phyloP scores from a whole-genome alignment of 2,329 filamentous ascomycete species.

The Aspergillus tamarii region DNA sequence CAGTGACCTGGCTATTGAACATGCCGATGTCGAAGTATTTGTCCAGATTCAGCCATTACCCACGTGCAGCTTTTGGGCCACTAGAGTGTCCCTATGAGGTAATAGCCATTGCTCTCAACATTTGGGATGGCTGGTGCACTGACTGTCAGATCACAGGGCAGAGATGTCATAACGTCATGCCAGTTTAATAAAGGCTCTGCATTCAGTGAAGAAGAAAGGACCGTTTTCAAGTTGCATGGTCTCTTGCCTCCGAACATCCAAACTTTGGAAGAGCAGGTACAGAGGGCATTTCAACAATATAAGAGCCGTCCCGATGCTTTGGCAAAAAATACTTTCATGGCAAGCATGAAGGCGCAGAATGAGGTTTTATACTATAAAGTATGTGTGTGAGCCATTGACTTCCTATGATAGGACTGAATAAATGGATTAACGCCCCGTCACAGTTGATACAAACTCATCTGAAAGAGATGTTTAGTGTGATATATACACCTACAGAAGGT shows the following conservation, averaged over 20 bases:
- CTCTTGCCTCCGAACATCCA: slow-evolving; percentile 74
- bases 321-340: slow-evolving; percentile 86
- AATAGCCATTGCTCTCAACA: neutral
- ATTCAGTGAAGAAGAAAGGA: slow-evolving; percentile 70
- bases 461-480: slow-evolving; percentile 86
- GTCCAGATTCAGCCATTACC: slow-evolving; percentile 36
- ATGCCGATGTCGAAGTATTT: slow-evolving; percentile 19
- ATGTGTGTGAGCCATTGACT: slow-evolving; percentile 19
- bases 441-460: slow-evolving; percentile 76
- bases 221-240: slow-evolving; percentile 70
- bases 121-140: neutral
- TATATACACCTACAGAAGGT: slow-evolving; percentile 88
- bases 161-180: slow-evolving; percentile 64
- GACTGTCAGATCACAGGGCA: slow-evolving; percentile 37
- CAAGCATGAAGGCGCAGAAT: slow-evolving; percentile 83
- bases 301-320: slow-evolving; percentile 63
- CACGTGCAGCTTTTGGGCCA: slow-evolving; percentile 32
- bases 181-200: slow-evolving; percentile 85
- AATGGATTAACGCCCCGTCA: neutral
- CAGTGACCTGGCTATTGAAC: neutral
- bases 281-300: slow-evolving; percentile 82
- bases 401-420: neutral
- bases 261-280: slow-evolving; percentile 74
- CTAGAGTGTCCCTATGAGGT: slow-evolving; percentile 36
- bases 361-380: slow-evolving; percentile 79